Percentiles rank a stretch among this genome's conserved stretches.
Evolutionary conservation across 2,329 filamentous ascomycete species (phyloP).

Genomic region (Lachnellula willkommii): DNA sequence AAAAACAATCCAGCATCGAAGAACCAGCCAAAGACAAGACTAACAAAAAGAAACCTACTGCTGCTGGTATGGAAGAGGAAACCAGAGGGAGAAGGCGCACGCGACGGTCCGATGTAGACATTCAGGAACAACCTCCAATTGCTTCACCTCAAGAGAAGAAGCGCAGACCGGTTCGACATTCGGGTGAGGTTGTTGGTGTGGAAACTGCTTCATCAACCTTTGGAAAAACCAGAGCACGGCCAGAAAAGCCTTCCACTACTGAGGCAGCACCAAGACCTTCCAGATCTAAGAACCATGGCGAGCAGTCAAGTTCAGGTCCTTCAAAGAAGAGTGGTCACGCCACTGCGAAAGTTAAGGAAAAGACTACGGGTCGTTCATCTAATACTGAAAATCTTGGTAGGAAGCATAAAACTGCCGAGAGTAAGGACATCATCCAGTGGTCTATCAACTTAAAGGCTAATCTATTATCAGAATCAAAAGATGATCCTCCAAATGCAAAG

Average conservation of each 20-base stretch:
- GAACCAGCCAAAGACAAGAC: background rate
- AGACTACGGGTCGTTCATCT: conserved; percentile 1
- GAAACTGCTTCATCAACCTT: conserved; percentile 22
- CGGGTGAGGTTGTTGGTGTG: conserved; percentile 10
- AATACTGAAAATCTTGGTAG: conserved; percentile 1
- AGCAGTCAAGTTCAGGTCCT: background rate
- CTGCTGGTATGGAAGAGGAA: background rate
- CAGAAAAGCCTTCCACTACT: background rate
- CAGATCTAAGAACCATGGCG: background rate
- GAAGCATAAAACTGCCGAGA: conserved; percentile 12
- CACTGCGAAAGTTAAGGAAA: background rate
- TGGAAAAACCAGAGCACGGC: conserved; percentile 8
- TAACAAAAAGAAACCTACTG: background rate
- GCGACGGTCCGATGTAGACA: conserved; percentile 5
- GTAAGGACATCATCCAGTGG: conserved; percentile 13
- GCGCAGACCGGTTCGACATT: background rate
- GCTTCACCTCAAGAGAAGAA: background rate
- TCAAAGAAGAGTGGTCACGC: background rate
- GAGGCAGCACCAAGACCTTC: background rate
- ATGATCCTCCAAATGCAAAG: conserved; percentile 1
- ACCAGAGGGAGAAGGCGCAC: conserved; percentile 6
- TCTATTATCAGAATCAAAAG: background rate
- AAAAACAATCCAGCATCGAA: background rate
- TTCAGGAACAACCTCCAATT: background rate
- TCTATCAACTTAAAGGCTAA: background rate